A percentile compares a stretch with the other conserved stretches of the same genome.
phyloP scores from a whole-genome alignment of 2,329 filamentous ascomycete genomes.

The Alternaria consortialis region DNA sequence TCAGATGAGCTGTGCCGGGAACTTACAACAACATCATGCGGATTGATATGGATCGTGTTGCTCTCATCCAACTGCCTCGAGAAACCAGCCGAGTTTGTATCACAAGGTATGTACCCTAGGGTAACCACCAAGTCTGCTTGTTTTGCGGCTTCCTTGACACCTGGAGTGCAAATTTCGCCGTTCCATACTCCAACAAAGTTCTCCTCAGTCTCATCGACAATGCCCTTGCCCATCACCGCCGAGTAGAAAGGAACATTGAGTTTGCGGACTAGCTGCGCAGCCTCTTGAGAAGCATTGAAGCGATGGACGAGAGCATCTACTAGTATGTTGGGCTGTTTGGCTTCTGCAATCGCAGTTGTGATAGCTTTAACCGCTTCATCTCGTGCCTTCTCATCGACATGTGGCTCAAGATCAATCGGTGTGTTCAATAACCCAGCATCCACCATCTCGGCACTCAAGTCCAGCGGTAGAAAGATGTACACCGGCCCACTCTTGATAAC shows the following conservation, averaged over 20 bases:
- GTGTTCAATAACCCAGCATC: slow-evolving; percentile 46
- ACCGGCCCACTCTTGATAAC: slow-evolving; percentile 55
- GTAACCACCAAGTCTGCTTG: slow-evolving; percentile 50
- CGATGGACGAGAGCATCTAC: slow-evolving; percentile 53
- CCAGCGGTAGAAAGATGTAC: slow-evolving; percentile 57
- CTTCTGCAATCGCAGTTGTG: slow-evolving; percentile 38
- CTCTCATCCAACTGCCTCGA: slow-evolving; percentile 44
- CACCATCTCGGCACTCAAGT: slow-evolving; percentile 52
- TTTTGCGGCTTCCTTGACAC: slow-evolving; percentile 49
- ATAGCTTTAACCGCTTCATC: slow-evolving; percentile 49
- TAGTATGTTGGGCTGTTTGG: slow-evolving; percentile 51
- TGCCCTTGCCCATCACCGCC: slow-evolving; percentile 55
- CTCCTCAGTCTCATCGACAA: slow-evolving; percentile 54
- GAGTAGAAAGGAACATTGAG: slow-evolving; percentile 52
- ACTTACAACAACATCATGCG: slow-evolving; percentile 47
- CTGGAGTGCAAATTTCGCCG: slow-evolving; percentile 50
- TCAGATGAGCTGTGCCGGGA: not conserved
- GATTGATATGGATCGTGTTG: slow-evolving; percentile 50
- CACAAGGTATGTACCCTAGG: slow-evolving; percentile 52
- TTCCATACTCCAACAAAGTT: slow-evolving; percentile 55
- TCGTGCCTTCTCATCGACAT: slow-evolving; percentile 37
- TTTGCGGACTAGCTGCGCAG: slow-evolving; percentile 44
- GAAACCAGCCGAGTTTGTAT: slow-evolving; percentile 56
- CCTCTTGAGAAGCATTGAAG: slow-evolving; percentile 49
- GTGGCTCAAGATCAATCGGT: slow-evolving; percentile 47